A percentile compares a stretch with the other conserved stretches of the same genome.
phyloP scores from a whole-genome alignment of 2,329 filamentous ascomycete genomes.

The Neocucurbitaria cava region DNA sequence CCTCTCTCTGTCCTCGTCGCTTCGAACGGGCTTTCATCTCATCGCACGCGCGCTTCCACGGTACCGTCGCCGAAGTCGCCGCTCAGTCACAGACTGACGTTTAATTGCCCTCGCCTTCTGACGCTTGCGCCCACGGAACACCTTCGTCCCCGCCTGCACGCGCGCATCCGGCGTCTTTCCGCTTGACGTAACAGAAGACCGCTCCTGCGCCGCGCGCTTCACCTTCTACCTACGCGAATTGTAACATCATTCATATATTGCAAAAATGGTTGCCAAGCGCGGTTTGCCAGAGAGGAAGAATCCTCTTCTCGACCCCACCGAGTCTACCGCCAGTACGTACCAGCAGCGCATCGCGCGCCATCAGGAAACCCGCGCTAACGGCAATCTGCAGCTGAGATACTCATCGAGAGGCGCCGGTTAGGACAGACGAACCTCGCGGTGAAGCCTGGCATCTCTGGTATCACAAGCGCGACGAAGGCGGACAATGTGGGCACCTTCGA shows the following conservation, averaged over 20 bases:
- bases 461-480: constrained; percentile 73
- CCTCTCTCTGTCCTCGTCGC: constrained; percentile 16
- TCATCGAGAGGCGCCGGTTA: constrained; percentile 83
- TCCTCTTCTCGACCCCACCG: constrained; percentile 67
- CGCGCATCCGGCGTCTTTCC: constrained; percentile 20
- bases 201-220: constrained; percentile 38
- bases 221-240: constrained; percentile 18
- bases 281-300: constrained; percentile 68
- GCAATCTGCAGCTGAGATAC: constrained; percentile 54
- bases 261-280: constrained; percentile 49
- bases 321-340: constrained; percentile 68
- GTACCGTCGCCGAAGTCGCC: constrained; percentile 10
- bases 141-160: constrained; percentile 19
- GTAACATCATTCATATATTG: constrained; percentile 17
- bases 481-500: constrained; percentile 85
- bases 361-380: constrained; percentile 30
- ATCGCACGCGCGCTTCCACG: constrained; percentile 4
- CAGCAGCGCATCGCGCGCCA: constrained; percentile 33
- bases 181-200: constrained; percentile 15
- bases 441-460: constrained; percentile 76
- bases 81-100: constrained; percentile 1
- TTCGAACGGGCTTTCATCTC: constrained; percentile 20
- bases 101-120: too few relatives aligned
- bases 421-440: constrained; percentile 91
- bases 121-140: constrained; percentile 13